A percentile compares a stretch with the other conserved stretches of the same genome.
Conservation (phyloP, 140 eudicot species). For the Senecio squalidus region DNA sequence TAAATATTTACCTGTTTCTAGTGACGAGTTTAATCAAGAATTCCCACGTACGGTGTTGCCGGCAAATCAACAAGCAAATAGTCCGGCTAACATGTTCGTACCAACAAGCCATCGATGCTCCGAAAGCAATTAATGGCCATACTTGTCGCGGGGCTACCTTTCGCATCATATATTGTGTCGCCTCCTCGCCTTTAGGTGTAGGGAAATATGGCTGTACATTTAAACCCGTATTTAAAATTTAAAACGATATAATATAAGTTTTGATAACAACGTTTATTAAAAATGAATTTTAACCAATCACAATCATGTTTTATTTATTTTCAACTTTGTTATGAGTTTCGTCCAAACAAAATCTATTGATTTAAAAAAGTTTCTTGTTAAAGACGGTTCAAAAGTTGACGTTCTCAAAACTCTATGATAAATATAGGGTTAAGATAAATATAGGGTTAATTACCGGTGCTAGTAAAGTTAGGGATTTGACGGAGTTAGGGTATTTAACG, state of each 20-base stretch:
- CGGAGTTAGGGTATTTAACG: constrained; percentile 57
- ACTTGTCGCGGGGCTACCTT: constrained; percentile 78
- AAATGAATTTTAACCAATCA: too few species aligned
- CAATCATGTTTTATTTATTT: too few species aligned
- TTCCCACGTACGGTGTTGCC: constrained; percentile 80
- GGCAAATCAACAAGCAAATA: constrained; percentile 64
- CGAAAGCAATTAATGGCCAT: constrained; percentile 77
- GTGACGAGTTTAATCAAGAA: constrained; percentile 71
- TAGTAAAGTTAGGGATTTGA: constrained; percentile 77
- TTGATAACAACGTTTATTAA: too few species aligned
- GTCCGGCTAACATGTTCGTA: constrained; percentile 93
- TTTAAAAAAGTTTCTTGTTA: too few species aligned
- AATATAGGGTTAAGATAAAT: too few species aligned
- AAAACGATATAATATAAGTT: too few species aligned
- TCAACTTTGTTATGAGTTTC: too few species aligned
- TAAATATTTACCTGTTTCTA: constrained; percentile 64
- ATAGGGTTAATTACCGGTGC: constrained; percentile 58
- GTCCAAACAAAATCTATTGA: too few species aligned
- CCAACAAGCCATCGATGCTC: constrained; percentile 93
- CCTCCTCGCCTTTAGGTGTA: constrained; percentile 71
- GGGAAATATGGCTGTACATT: constrained; percentile 76
- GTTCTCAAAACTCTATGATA: too few species aligned
- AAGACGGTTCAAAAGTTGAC: too few species aligned
- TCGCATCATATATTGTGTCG: constrained; percentile 84
- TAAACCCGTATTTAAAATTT: background rate